Base-by-base conservation (phyloP, 2,329 filamentous ascomycete genomes). In the Fonsecaea nubica region DNA sequence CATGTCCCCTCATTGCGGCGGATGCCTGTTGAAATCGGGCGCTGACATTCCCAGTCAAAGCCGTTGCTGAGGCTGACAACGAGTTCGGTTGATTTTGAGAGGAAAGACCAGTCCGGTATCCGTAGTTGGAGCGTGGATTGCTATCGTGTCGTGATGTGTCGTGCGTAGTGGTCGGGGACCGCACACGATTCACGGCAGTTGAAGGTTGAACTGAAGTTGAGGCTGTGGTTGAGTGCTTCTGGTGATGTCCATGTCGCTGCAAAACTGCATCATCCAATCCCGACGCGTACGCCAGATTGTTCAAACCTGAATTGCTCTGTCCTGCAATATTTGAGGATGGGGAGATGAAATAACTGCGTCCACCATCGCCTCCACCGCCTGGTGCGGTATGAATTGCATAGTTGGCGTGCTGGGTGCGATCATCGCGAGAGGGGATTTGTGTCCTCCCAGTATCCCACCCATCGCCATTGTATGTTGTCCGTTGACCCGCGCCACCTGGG, bases 231-330 rank as follows among this genome's bases (percentile, higher is more conserved):
- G 63, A 50, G 36, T 58, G 60, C 33, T 64, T 65, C 25, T 25
- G 56, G 45, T 50, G 58, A 21, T 62, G 62, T 4, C 35, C 63
- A 18, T 59, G 58, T 60, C 62, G 56, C 50, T 69, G 66, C 9
- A 57, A 33, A n/a, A 42, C 60, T 35, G 64, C 60, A 18, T 69
- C 64, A 13, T 70, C 69, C 33, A 73, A 50, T 8, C 71, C 70
- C 10, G 73, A 73, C 13, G 68, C 72, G 66, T 74, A 73, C 4
- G 70, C 72, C 32, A 72, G 56, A 62, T 65, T 72, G 58, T 69
- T 72, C 55, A 73, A 53, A 25, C 70, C 67, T 32, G 69, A 68
- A 18, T 66, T 68, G 40, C 62, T 62, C 40, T 64, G 62, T 25
- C 25, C 42, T 15, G 65, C n/a, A 2, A 52, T 18, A 21, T 45